A percentile compares a stretch with the other conserved stretches of the same genome.
Conservation (phyloP, 2,329 filamentous ascomycete species). For the Talaromyces rugulosus region DNA sequence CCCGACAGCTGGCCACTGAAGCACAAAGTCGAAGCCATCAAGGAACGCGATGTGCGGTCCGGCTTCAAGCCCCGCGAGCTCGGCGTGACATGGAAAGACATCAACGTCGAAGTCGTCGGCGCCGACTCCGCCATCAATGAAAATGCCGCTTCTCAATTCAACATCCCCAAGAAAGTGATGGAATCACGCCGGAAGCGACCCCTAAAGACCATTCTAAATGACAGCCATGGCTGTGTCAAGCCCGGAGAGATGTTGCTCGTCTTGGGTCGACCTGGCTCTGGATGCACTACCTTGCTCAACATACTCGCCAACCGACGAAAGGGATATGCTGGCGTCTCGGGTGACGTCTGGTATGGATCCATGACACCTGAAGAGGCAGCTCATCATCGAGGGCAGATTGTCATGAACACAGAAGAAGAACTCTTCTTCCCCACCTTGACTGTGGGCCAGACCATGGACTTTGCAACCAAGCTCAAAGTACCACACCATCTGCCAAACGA, state of each 20-base stretch:
- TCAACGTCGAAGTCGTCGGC: conserved; percentile 60
- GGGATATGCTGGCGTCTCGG: conserved; percentile 56
- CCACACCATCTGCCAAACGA: conserved; percentile 47
- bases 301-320: conserved; percentile 61
- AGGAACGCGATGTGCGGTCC: conserved; percentile 43
- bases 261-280: conserved; percentile 63
- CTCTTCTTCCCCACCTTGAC: conserved; percentile 50
- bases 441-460: conserved; percentile 51
- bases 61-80: conserved; percentile 49
- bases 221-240: conserved; percentile 64
- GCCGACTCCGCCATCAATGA: conserved; percentile 63
- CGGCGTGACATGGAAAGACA: conserved; percentile 61
- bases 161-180: conserved; percentile 50
- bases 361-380: conserved; percentile 39
- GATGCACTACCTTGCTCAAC: conserved; percentile 69
- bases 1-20: conserved; percentile 46
- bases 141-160: conserved; percentile 58
- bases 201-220: conserved; percentile 59
- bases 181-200: conserved; percentile 55
- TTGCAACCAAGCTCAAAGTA: conserved; percentile 55
- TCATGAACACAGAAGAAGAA: conserved; percentile 53
- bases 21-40: conserved; percentile 43
- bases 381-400: conserved; percentile 55
- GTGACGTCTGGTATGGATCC: conserved; percentile 55
- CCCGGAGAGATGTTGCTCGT: conserved; percentile 70